Evolutionary conservation across 1,139 yeast genomes (phyloP).

Genomic region (Diutina rugosa): DNA sequence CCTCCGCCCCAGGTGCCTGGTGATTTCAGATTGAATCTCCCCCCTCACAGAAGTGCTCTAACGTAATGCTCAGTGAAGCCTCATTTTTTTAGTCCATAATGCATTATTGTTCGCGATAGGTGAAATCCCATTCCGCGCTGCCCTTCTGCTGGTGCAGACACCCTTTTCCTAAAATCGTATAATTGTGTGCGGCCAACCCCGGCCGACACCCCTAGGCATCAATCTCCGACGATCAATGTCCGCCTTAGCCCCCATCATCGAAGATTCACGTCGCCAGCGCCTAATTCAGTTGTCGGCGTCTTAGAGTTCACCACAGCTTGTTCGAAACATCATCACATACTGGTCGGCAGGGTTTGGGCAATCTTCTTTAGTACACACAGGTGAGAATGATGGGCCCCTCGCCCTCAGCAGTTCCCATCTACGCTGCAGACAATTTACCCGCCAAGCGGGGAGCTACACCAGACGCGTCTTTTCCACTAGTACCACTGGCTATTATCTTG

Average conservation of each 20-base stretch:
- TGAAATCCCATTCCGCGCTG: not conserved
- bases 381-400: not conserved
- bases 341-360: not conserved
- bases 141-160: not conserved
- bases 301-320: too few species aligned
- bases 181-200: not conserved
- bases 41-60: not conserved
- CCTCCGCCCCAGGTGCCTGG: not conserved
- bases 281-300: too few species aligned
- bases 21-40: not conserved
- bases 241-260: not conserved
- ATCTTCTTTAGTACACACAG: not conserved
- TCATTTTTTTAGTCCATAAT: not conserved
- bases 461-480: not conserved
- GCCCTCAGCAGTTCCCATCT: not conserved
- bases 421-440: not conserved
- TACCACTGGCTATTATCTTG: not conserved
- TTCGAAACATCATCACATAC: not conserved
- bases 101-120: not conserved
- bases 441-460: not conserved
- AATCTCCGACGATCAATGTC: not conserved
- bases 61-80: not conserved
- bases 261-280: not conserved
- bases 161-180: not conserved
- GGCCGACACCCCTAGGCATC: not conserved